A percentile compares a stretch with the other conserved stretches of the same genome.
phyloP scores from a whole-genome alignment of 805 yeast genomes.

The Saturnispora diversa region DNA sequence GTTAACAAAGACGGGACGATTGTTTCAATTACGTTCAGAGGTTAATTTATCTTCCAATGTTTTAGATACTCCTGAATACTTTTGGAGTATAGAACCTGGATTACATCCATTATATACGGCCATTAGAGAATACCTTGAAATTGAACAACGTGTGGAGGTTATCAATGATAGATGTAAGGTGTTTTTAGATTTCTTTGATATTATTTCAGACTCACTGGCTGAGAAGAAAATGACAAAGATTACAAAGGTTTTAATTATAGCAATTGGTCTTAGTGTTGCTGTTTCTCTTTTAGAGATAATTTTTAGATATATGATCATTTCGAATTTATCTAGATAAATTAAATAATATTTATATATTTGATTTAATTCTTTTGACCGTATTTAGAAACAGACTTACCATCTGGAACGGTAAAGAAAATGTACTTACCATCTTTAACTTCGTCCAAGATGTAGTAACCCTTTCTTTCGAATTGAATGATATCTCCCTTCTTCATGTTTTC shows the following conservation, averaged over 20 bases:
- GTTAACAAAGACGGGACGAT: conserved; percentile 78
- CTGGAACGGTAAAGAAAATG: conserved; percentile 89
- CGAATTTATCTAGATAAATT: conserved; percentile 7
- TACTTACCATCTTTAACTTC: conserved; percentile 50
- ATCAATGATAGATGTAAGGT: conserved; percentile 90
- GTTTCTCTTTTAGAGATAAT: conserved; percentile 71
- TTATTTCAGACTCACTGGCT: conserved; percentile 88
- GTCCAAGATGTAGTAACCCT: conserved; percentile 90
- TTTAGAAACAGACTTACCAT: conserved; percentile 76
- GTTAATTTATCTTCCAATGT: conserved; percentile 87
- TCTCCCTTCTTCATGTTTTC: conserved; percentile 75
- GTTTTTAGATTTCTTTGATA: conserved; percentile 85
- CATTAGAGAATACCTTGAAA: conserved; percentile 84
- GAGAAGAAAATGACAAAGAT: conserved; percentile 88
- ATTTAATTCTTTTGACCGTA: conserved; percentile 53
- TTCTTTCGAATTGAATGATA: conserved; percentile 90
- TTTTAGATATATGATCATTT: conserved; percentile 46
- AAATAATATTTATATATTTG: neutral
- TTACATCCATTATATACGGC: conserved; percentile 88
- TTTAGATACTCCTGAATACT: conserved; percentile 90
- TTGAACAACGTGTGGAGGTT: conserved; percentile 90
- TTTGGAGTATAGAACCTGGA: conserved; percentile 95
- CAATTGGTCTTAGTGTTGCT: conserved; percentile 67
- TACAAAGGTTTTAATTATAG: conserved; percentile 80
- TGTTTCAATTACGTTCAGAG: conserved; percentile 86